Conservation (phyloP, 2,329 filamentous ascomycete genomes). For the Neofusicoccum parvum region DNA sequence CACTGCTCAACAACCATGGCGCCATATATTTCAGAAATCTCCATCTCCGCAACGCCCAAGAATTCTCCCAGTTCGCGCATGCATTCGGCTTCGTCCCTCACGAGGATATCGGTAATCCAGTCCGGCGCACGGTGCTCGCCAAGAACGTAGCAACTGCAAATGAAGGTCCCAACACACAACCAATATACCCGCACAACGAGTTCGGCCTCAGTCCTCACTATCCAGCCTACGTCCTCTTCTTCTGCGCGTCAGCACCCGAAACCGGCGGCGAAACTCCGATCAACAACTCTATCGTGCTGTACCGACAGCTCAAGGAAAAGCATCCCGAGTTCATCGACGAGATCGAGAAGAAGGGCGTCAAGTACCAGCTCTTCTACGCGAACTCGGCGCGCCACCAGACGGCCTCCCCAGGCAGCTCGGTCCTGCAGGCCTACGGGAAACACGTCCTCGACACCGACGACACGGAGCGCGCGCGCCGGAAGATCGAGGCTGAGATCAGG, state of each 20-base stretch:
- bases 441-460: conserved; percentile 23
- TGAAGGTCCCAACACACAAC: conserved; percentile 24
- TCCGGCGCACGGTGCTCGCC: conserved; percentile 20
- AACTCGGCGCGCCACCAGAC: conserved; percentile 22
- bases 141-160: conserved; percentile 25
- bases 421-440: conserved; percentile 23
- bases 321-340: conserved; percentile 24
- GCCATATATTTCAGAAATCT: conserved; percentile 24
- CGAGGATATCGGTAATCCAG: conserved; percentile 25
- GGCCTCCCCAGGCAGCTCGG: conserved; percentile 20
- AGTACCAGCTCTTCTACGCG: conserved; percentile 24
- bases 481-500: conserved; percentile 23
- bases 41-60: not conserved
- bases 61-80: conserved; percentile 24
- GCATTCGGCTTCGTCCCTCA: conserved; percentile 24
- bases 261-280: conserved; percentile 25
- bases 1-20: conserved; percentile 22
- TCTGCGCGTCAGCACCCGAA: conserved; percentile 19
- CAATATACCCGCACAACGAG: conserved; percentile 26
- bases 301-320: conserved; percentile 17
- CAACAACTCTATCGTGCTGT: conserved; percentile 23
- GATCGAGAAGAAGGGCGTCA: conserved; percentile 22
- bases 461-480: conserved; percentile 20
- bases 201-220: conserved; percentile 25
- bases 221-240: conserved; percentile 25